Evolutionary conservation across 2,329 filamentous ascomycete species (phyloP).

Genomic region (Tricladium varicosporioides): DNA sequence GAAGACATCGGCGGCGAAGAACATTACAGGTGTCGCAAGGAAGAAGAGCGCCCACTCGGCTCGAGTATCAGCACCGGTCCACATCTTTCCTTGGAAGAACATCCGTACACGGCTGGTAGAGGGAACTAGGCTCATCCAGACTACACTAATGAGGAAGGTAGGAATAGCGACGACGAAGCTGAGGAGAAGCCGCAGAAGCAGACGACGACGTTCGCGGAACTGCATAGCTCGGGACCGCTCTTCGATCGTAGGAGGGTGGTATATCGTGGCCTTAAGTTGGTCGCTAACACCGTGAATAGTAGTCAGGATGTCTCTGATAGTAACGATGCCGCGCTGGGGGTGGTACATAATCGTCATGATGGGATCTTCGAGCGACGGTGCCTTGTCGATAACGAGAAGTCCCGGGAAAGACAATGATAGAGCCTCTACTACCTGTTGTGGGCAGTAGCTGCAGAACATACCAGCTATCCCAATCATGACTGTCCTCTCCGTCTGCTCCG

Average conservation of each 20-base stretch:
- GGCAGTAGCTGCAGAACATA: constrained; percentile 74
- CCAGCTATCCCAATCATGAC: constrained; percentile 67
- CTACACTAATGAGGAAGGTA: constrained; percentile 81
- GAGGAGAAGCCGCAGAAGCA: constrained; percentile 69
- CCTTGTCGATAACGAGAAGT: constrained; percentile 47
- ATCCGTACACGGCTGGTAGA: constrained; percentile 53
- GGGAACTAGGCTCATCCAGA: constrained; percentile 83
- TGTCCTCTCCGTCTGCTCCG: constrained; percentile 52
- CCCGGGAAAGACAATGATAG: constrained; percentile 50
- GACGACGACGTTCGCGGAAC: constrained; percentile 63
- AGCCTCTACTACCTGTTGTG: constrained; percentile 54
- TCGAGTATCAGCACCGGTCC: constrained; percentile 65
- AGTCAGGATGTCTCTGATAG: constrained; percentile 70
- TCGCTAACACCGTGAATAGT: constrained; percentile 65
- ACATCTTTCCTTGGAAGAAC: constrained; percentile 70
- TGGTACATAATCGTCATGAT: constrained; percentile 70
- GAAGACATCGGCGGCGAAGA: constrained; percentile 83
- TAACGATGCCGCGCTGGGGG: constrained; percentile 66
- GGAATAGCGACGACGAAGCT: constrained; percentile 72
- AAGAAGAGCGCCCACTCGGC: constrained; percentile 78
- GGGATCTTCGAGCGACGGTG: constrained; percentile 60
- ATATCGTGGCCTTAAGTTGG: constrained; percentile 65
- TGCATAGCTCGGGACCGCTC: constrained; percentile 75
- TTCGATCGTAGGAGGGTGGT: constrained; percentile 80
- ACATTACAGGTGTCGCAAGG: constrained; percentile 81